Base-by-base conservation (phyloP, 2,329 filamentous ascomycete species). In the Penicillium sp. region DNA sequence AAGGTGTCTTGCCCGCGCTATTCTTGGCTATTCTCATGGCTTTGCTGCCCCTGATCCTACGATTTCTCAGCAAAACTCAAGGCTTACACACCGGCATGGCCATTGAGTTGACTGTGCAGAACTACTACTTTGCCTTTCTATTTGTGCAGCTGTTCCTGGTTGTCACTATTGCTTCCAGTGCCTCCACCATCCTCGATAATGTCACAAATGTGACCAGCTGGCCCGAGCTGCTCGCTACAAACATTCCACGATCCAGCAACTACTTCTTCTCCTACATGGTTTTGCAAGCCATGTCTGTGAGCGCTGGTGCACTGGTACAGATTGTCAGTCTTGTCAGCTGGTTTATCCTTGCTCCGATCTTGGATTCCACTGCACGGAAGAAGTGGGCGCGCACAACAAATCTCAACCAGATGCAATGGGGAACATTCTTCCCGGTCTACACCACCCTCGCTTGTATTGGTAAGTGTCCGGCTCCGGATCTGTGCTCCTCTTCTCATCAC, bases 251-350 rank as follows among this genome's bases (percentile, higher is more conserved):
- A 57, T 85, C 90, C 0, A 86, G 89, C 58, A 95, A 96, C 65
- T 98, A 97, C 69, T 98, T 97, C 75, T 97, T 96, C 76, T 91
- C 89, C 1, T 98, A 98, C 78, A 90, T 98, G 83, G 85, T 96
- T 64, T 83, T 98, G 8, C 93, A 97, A 62, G 89, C 90, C 0
- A 77, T 97, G 59, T 90, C 88, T 53, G 90, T 88, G 53, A 95
- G 90, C 66, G 91, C 91, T 1, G 90, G 87, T 66, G 91, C 88
- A 1, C 75, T 97, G 4, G 74, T 96, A 9, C 93, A 97, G 62
- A 80, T 95, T 25, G 82, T 81, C n/a, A 81, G 83, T 3, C 77
- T 98, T 3, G 63, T 90, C 39, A 76, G 85, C 54, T 95, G 90
- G 84, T 95, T 90, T 59, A 62, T 97, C 24, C 67, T 95, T 39